phyloP scores from a whole-genome alignment of 1,284 basidiomycete species.

The Tetrapyrgos nigripes region DNA sequence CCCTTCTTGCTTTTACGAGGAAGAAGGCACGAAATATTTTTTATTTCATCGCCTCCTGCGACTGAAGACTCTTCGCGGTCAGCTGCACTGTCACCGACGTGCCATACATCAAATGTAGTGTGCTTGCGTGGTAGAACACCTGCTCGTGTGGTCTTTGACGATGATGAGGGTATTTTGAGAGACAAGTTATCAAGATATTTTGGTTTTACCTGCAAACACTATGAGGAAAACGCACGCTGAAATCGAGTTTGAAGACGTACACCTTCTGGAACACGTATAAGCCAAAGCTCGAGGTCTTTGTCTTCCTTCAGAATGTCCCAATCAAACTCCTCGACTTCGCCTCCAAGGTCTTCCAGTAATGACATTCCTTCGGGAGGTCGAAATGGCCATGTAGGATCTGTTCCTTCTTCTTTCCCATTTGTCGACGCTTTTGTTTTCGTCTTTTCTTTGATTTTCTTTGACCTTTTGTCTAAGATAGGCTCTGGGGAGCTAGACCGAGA shows the following conservation, averaged over 20 bases:
- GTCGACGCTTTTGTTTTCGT: neutral
- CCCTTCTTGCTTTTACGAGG: slow-evolving; percentile 67
- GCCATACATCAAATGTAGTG: slow-evolving; percentile 68
- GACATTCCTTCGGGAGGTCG: slow-evolving; percentile 11
- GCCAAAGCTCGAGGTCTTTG: slow-evolving; percentile 65
- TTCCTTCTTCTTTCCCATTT: neutral
- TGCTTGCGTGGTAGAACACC: slow-evolving; percentile 60
- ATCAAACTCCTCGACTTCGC: slow-evolving; percentile 64
- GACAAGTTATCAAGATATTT: slow-evolving; percentile 62
- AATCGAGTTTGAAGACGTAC: slow-evolving; percentile 47
- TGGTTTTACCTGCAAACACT: slow-evolving; percentile 66
- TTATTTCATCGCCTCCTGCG: slow-evolving; percentile 68
- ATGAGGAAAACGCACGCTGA: neutral
- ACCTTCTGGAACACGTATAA: slow-evolving; percentile 69
- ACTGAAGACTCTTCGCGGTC: slow-evolving; percentile 18
- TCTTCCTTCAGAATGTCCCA: slow-evolving; percentile 61
- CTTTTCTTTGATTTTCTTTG: slow-evolving; percentile 6
- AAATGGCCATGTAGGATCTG: slow-evolving; percentile 15
- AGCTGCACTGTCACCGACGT: slow-evolving; percentile 51
- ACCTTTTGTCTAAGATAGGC: neutral
- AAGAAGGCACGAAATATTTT: slow-evolving; percentile 62
- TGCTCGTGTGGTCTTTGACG: slow-evolving; percentile 40
- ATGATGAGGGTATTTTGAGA: slow-evolving; percentile 49
- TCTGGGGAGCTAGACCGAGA: neutral
- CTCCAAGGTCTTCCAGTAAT: slow-evolving; percentile 6